Base-by-base conservation (phyloP, 2,329 filamentous ascomycete species). In the Microsporum ferrugineum region DNA sequence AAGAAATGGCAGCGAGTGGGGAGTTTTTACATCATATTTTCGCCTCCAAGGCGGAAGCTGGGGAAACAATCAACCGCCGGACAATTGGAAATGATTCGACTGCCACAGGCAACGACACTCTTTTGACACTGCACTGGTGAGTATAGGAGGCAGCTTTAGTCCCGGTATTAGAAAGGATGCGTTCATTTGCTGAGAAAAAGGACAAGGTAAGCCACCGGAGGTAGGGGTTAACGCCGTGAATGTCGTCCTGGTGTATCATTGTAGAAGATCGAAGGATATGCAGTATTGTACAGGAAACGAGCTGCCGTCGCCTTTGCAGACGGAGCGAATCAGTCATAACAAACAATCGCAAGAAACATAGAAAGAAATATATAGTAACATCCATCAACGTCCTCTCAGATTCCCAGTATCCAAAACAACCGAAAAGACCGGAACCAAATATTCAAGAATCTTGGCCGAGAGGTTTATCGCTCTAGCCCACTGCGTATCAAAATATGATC, bases 1-100 rank as follows among this genome's bases (percentile, higher is more conserved):
- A 57, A 7, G 34, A 33, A 29, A 57, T 14, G 27, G n/a, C 5
- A n/a, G n/a, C 12, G 53, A 5, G 55, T 29, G 55, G 55, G 34
- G 55, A 33, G 49, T 53, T 53, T 23, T 53, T 23, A n/a, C 49
- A 27, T 53, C 49, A n/a, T 53, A 10, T 33, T 27, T 27, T 34
- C 49, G 49, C 49, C 49, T 53, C 49, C 49, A 53, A 53, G 43
- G 27, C 49, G 31, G 31, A 53, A 53, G 49, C 49, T 34, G 49
- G 49, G 49, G 49, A 53, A 53, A 53, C 49, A 53, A 53, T 47
- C 43, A 12, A 23, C 43, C 43, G 43, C 43, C 43, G 12, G 27
- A 53, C 2, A 17, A 33, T 53, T 14, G 14, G 5, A 43, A n/a
- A 43, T 43, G 39, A 6, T n/a, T n/a, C 39, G 17, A 6, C n/a